Base-by-base conservation (phyloP, 164 flowering plant species). In the Euptelea pleiosperma region DNA sequence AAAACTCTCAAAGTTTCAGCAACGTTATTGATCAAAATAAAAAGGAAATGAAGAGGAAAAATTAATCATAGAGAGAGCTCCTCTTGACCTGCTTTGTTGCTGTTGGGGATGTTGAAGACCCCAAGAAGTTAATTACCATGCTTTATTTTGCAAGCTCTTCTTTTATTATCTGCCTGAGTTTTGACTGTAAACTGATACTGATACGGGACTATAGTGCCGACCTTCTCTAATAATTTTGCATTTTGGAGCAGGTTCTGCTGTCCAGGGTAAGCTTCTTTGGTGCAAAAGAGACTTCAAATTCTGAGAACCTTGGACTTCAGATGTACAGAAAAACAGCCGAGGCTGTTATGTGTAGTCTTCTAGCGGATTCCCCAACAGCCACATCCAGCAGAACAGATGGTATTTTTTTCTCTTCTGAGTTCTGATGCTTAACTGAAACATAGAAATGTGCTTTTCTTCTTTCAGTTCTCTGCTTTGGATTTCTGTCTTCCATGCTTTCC, bases 301-400 rank as follows among this genome's bases (percentile, higher is more conserved):
- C 73, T 5, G 71, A 57, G 12, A 76, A 57, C 39, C 16, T 28
- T 52, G 85, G 77, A 46, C 82, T 90, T 49, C 73, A 70, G 57
- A 79, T 36, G 60, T 88, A 93, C 68, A 76, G 77, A 69, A 52
- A 81, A 70, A 77, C 99, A 34, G 99, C 99, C 6, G 97, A 85
- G 64, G 95, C 92, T 69, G 87, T 93, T 22, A 88, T 90, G 82
- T 93, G 99, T 61, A 83, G 84, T 60, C 91, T 93, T 41, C 61
- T 93, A n/a, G 96, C 93, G 22, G 62, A 80, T 47, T 93, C 99
- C 49, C 99, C 97, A 25, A 78, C 91, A 18, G 95, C 95, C 56
- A 88, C 99, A 62, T 15, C 67, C 37, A 86, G 91, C 80, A 81
- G 95, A 79, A 93, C 99, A 45, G 75, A 76, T 0, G 63, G 99